Evolutionary conservation across 352 stramenopile genomes (phyloP).

Genomic region (Pelagophyceae sp.): DNA sequence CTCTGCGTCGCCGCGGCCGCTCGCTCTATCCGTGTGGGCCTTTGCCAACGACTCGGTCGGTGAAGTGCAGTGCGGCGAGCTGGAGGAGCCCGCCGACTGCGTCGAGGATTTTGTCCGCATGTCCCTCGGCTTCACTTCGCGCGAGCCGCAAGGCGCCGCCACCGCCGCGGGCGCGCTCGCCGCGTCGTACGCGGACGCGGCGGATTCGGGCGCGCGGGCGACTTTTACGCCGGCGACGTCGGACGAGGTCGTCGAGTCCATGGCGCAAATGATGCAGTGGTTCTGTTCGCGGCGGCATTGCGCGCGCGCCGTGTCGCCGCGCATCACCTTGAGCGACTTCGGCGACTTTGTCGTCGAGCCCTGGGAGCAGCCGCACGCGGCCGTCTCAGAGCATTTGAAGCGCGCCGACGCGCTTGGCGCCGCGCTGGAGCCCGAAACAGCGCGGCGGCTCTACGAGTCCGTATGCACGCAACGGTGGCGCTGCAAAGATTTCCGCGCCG

Average conservation of each 20-base stretch:
- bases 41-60: background rate
- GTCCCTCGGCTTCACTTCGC: background rate
- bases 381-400: background rate
- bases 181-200: too few species aligned
- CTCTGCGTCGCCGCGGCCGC: background rate
- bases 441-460: background rate
- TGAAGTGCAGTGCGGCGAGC: background rate
- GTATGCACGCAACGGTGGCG: background rate
- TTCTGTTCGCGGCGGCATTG: constrained; percentile 1
- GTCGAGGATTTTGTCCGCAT: constrained; percentile 1
- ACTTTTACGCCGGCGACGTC: background rate
- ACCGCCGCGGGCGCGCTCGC: background rate
- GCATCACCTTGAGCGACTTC: background rate
- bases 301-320: background rate
- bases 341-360: background rate
- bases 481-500: background rate
- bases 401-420: background rate
- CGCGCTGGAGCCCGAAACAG: background rate
- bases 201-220: background rate
- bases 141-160: too few species aligned
- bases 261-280: constrained; percentile 4
- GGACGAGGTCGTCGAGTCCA: background rate
- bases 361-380: background rate
- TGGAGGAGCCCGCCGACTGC: constrained; percentile 9
- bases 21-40: background rate